These are phyloP conservation scores for Pythium dissimile DNA, from an alignment of 352 stramenopile genomes.

Conservation along the genomic window DNA sequence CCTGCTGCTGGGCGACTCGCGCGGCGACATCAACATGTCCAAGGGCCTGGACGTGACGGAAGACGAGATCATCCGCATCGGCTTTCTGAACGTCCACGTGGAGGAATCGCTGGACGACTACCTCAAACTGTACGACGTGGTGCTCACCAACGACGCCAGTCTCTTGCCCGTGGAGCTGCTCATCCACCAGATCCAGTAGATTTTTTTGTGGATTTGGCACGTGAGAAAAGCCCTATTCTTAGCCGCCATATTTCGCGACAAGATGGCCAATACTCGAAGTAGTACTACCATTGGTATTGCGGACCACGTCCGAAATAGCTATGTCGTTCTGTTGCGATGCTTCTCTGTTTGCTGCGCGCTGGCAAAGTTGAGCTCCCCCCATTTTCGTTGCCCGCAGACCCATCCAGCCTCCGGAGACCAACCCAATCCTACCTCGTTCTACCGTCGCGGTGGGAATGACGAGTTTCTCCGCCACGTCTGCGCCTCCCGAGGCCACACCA, in stretches of 20 bases:
- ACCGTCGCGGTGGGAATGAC: conserved; percentile 5
- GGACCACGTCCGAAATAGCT: conserved; percentile 4
- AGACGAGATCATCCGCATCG: conserved; percentile 61
- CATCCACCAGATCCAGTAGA: conserved; percentile 42
- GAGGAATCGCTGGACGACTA: conserved; percentile 67
- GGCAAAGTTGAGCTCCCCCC: neutral
- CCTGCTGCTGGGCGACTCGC: conserved; percentile 61
- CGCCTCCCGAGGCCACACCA: neutral
- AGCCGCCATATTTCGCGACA: too few relatives aligned
- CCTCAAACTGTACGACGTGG: conserved; percentile 55
- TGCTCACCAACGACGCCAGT: conserved; percentile 65
- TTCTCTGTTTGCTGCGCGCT: neutral
- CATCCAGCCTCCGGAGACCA: neutral
- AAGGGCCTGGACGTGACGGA: conserved; percentile 40
- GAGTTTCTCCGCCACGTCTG: conserved; percentile 10
- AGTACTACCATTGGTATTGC: too few relatives aligned
- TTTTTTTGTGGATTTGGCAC: neutral
- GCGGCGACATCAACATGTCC: conserved; percentile 55
- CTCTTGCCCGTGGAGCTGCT: conserved; percentile 43
- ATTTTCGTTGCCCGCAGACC: neutral
- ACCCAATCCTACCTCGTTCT: neutral
- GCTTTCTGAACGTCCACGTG: conserved; percentile 68
- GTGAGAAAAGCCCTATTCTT: too few relatives aligned
- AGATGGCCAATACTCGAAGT: too few relatives aligned
- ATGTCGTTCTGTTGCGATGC: neutral